Evolutionary conservation across 208 protist genomes (phyloP), one percentile per base, ranked within the genome.

Genomic region (Trypanosoma theileri): DNA sequence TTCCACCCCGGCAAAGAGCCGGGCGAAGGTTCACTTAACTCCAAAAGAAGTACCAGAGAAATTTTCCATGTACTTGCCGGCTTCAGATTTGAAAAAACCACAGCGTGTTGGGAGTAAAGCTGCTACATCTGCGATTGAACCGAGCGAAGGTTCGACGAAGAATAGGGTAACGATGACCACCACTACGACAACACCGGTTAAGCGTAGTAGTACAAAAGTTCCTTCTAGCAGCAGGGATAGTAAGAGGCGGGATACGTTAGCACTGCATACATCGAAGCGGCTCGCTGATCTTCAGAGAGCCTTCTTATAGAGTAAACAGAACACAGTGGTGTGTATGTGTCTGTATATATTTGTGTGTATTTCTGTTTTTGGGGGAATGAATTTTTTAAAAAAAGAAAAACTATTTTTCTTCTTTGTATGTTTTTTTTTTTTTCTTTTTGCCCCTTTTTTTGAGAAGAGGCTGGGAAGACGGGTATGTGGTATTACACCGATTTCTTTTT

Each of bases 41-140:
- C 42, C 50, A 19, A 24, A 45, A n/a, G 3, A 21, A 3, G 48
- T 78, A 40, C 77, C 77, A 11, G 51, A 53, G n/a, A 59, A 68
- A 40, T 78, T 78, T 52, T 53, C 66, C 59, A 82, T 82, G 77
- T 82, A 82, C 59, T 42, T 53, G 35, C 58, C 75, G 24, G 56
- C 54, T 57, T 24, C 59, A 45, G 68, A 12, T 45, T 4, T 31
- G 42, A 51, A 41, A 0, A 62, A 35, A 9, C 46, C 48, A 16
- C 22, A 41, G 45, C 42, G 35, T 50, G 12, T 52, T 17, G 26
- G 44, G 6, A 58, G 22, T 19, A 40, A 10, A 55, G 70, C 3
- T 74, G 72, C 9, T 52, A 59, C 41, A 1, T 12, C 8, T 52
- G 3, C 17, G 16, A 1, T 53, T 53, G 63, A 52, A 10, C 52